Evolutionary conservation across 495 filamentous ascomycete genomes (phyloP), one percentile per base, ranked within the genome.

Genomic region (Apodospora peruviana): DNA sequence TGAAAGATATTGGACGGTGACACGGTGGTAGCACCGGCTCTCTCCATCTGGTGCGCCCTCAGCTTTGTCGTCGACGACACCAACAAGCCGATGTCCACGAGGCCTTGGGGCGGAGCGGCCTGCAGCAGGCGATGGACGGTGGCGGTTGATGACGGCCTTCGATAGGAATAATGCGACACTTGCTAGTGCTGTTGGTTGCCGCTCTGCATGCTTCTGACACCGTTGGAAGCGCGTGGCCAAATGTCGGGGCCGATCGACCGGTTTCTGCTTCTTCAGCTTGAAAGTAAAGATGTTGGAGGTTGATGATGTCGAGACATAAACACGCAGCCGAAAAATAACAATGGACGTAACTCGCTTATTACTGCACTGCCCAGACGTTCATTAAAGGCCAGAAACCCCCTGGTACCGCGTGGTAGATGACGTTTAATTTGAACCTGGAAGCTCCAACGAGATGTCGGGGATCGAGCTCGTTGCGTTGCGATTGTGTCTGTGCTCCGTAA

Each of bases 1-100:
- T 98, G 69, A 55, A 58, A 58, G 55, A 47, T 52, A 63, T 61
- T 61, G 59, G 44, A 46, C 29, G 53, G 62, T 67, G 40, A 60
- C 65, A 63, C 59, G 51, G 47, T 42, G 19, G 53, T 52, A 44
- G 48, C 47, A 54, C 59, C 51, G 48, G 53, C 59, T 56, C 59
- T 56, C 51, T 57, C 62, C 62, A 64, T 66, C 62, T 57, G 62
- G 51, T 34, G 44, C 50, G 35, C 36, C 5, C 36, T 5, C 9
- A 17, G 27, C 7, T 32, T n/a, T 5, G 10, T 9, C 16, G 36
- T 38, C 36, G 16, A 9, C 10, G 5, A 17, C 10, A n/a, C 36
- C 10, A 38, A n/a, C 36, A 12, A 5, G 36, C 10, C 27, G 27
- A 32, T 32, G 7, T 32, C 27, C 27, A n/a, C n/a, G 27, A 32